Evolutionary conservation across 179 eudicot genomes (phyloP), one percentile per base, ranked within the genome.

Genomic region (Sideroxylon spinosum): DNA sequence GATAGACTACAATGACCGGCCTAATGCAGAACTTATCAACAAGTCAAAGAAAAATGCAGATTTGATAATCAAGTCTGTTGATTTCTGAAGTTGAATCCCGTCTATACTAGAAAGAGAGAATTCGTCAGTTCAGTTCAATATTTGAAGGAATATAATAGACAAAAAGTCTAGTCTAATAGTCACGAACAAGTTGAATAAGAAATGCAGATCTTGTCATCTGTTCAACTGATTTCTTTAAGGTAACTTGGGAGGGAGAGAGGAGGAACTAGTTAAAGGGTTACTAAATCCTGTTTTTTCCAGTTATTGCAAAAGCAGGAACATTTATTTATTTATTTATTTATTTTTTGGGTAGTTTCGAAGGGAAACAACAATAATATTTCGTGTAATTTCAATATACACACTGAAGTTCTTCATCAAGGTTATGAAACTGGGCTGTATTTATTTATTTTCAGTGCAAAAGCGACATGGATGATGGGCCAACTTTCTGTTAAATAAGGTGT

Each of bases 1-100:
- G 98, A 86, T 95, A 73, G 95, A 90, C 10, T 89, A 91, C 82
- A 95, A 95, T 71, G 98, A 95, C 82, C 86, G 94, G 14, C 99
- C 98, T 23, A 95, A 95, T 74, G 99, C 99, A 13, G 95, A 95
- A 88, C 87, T 95, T 82, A 90, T 95, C 60, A 84, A 86, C 81
- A 88, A 90, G 78, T 90, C 99, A 20, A 95, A 90, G 94, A 87
- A 87, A 71, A 90, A 90, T 14, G 98, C 98, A 75, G 98, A 95
- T 75, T 81, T 93, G 82, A 78, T 95, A 16, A 90, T 95, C 78
- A 93, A 83, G 79, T 93, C 97, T 0, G 79, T 95, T 28, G 89
- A 90, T 65, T 28, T 78, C 80, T 82, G 78, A 63, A 77, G 79
- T 73, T 81, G 83, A 89, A 60, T 50, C 55, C 50, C 60, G 14